Conservation (phyloP, 352 stramenopile genomes). For the Globisporangium canariense region DNA sequence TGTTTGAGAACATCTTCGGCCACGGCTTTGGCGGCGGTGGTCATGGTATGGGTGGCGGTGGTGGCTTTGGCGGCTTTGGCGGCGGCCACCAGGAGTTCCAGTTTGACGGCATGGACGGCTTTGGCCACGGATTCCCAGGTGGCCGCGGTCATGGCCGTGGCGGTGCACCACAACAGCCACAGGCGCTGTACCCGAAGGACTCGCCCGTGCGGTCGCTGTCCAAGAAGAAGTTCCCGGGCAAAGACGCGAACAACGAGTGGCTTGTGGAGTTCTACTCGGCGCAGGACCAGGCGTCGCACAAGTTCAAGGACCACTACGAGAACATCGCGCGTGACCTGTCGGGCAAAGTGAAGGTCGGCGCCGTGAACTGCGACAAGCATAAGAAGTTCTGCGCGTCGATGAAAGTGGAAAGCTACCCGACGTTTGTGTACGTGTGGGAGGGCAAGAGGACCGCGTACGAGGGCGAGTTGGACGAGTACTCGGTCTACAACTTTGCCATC, state of each 20-base stretch:
- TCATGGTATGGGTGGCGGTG: slow-evolving; percentile 20
- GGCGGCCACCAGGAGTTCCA: slow-evolving; percentile 68
- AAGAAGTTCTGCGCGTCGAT: slow-evolving; percentile 44
- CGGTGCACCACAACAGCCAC: slow-evolving; percentile 22
- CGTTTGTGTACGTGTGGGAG: slow-evolving; percentile 74
- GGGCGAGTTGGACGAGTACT: slow-evolving; percentile 73
- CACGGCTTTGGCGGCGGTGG: slow-evolving; percentile 41
- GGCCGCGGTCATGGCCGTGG: slow-evolving; percentile 7
- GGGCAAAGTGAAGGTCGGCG: slow-evolving; percentile 71
- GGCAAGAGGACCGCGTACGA: slow-evolving; percentile 45
- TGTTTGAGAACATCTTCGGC: slow-evolving; percentile 88
- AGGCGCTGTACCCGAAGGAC: slow-evolving; percentile 57
- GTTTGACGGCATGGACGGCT: slow-evolving; percentile 78
- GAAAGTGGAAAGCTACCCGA: slow-evolving; percentile 34
- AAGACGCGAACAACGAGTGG: slow-evolving; percentile 75
- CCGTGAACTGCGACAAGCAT: slow-evolving; percentile 77
- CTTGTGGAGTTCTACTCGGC: slow-evolving; percentile 77
- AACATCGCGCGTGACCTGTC: slow-evolving; percentile 64
- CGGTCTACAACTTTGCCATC: slow-evolving; percentile 82
- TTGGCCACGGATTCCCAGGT: slow-evolving; percentile 40
- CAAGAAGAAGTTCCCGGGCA: slow-evolving; percentile 70
- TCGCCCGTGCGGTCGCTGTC: slow-evolving; percentile 57
- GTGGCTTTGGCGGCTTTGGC: slow-evolving; percentile 26
- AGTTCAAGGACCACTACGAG: slow-evolving; percentile 64
- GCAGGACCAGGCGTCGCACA: slow-evolving; percentile 41